Percentiles rank a stretch among this genome's conserved stretches.
Conservation (phyloP, 1,139 yeast species). For the Protomyces gravidus region DNA sequence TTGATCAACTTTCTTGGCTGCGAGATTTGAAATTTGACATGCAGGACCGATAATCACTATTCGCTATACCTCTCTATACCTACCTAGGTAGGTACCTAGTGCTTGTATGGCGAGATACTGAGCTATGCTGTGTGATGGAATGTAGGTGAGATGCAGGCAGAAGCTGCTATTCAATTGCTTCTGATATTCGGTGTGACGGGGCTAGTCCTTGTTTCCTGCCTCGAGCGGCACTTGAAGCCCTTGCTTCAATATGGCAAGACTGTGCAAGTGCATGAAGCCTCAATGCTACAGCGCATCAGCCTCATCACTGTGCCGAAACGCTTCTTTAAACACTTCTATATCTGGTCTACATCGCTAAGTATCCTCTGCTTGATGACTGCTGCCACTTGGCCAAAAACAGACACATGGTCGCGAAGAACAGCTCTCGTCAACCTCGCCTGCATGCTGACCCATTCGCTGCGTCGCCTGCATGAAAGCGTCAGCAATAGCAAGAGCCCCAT, state of each 20-base stretch:
- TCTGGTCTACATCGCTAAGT: slow-evolving; percentile 34
- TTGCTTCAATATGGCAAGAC: slow-evolving; percentile 38
- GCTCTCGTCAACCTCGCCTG: slow-evolving; percentile 35
- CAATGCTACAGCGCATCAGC: slow-evolving; percentile 31
- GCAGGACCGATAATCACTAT: too few species aligned
- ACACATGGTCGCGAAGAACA: background rate
- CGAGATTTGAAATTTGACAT: too few species aligned
- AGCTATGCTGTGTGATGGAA: background rate
- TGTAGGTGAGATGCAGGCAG: background rate
- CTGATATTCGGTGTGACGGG: background rate
- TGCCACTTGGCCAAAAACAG: background rate
- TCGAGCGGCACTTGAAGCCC: slow-evolving; percentile 35
- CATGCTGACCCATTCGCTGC: slow-evolving; percentile 53
- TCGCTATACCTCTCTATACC: too few species aligned
- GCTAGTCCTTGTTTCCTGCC: slow-evolving; percentile 36
- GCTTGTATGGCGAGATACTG: too few species aligned
- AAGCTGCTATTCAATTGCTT: background rate
- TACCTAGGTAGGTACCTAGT: too few species aligned
- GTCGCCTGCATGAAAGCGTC: slow-evolving; percentile 62
- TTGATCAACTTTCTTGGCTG: too few species aligned
- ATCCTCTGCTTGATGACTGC: background rate
- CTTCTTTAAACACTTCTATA: slow-evolving; percentile 49
- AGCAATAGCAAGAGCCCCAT: slow-evolving; percentile 55
- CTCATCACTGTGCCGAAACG: slow-evolving; percentile 47
- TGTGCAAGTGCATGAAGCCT: background rate